Base-by-base conservation (phyloP, 202 grass and related monocot species). In the Brachypodium distachyon region DNA sequence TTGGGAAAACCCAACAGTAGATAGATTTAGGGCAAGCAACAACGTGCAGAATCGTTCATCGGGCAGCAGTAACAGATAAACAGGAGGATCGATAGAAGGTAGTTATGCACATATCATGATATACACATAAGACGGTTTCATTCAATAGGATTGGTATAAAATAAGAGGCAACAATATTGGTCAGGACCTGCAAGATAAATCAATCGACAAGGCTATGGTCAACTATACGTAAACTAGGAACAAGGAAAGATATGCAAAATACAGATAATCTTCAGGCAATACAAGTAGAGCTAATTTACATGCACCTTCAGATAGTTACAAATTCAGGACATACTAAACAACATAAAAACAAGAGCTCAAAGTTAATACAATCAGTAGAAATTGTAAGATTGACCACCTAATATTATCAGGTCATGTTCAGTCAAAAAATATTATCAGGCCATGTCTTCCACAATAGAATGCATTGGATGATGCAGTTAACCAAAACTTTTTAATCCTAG, bases 181-280 rank as follows among this genome's bases (percentile, higher is more conserved):
- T 64, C 82, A 80, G 78, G 28, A 83, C 85, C 89, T 88, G 89
- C 85, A 92, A 83, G 79, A 88, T 68, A 83, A 91, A 92, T 57
- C 69, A 88, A 58, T 76, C 26, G 70, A 74, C 38, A 70, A 70
- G 32, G 54, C 70, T 63, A 49, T 10, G 37, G 70, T 84, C 46
- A 83, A 88, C 72, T 62, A 68, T 86, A 70, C n/a, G 65, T 34
- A 63, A 82, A 61, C 38, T 47, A 33, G 11, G 10, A 62, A 23
- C 7, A 59, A 49, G 6, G 28, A 18, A 60, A 44, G 39, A 64
- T 81, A 65, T 43, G 37, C n/a, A 21, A 61, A 8, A 14, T 12
- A 76, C 5, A 74, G 3, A 57, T 16, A 21, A 60, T 68, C 52
- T 44, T 14, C 9, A 41, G 37, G 43, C 41, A 50, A 67, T 34